These are phyloP conservation scores for Sanguinoderma infundibulare DNA, from an alignment of 1,284 basidiomycete species.

Conservation along the genomic window DNA sequence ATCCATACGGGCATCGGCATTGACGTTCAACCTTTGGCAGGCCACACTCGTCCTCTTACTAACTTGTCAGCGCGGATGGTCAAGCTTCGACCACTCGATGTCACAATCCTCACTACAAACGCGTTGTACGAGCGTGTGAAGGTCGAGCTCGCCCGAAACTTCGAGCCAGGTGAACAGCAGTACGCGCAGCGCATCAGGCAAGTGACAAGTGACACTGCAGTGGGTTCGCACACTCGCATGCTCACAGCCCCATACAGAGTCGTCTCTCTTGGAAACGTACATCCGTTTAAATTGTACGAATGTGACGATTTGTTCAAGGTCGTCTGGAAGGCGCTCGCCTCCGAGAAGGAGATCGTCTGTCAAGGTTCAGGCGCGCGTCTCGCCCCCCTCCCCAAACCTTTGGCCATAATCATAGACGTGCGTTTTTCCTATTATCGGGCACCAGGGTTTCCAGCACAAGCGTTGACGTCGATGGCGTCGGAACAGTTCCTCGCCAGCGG, in stretches of 20 bases:
- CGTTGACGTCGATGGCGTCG: background rate
- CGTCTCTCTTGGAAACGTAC: background rate
- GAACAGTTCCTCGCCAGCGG: slow-evolving; percentile 20
- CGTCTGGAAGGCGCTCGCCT: background rate
- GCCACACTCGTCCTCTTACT: background rate
- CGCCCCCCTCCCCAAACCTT: background rate
- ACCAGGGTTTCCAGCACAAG: background rate
- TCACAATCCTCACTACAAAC: background rate
- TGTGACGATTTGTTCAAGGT: background rate
- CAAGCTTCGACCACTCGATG: background rate
- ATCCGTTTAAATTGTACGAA: background rate
- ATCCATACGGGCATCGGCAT: background rate
- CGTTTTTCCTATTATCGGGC: background rate
- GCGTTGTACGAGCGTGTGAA: background rate
- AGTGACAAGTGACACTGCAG: background rate
- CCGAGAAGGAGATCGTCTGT: background rate
- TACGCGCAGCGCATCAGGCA: background rate
- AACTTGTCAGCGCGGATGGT: background rate
- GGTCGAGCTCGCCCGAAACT: background rate
- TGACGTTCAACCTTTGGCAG: background rate
- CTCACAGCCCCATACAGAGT: slow-evolving; percentile 14
- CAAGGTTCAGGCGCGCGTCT: background rate
- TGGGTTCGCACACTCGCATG: background rate
- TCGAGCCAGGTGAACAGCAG: background rate
- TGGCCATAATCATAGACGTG: background rate